A percentile compares a stretch with the other conserved stretches of the same genome.
phyloP scores from a whole-genome alignment of 768 basidiomycete genomes.

The Pulveroboletus ravenelii region DNA sequence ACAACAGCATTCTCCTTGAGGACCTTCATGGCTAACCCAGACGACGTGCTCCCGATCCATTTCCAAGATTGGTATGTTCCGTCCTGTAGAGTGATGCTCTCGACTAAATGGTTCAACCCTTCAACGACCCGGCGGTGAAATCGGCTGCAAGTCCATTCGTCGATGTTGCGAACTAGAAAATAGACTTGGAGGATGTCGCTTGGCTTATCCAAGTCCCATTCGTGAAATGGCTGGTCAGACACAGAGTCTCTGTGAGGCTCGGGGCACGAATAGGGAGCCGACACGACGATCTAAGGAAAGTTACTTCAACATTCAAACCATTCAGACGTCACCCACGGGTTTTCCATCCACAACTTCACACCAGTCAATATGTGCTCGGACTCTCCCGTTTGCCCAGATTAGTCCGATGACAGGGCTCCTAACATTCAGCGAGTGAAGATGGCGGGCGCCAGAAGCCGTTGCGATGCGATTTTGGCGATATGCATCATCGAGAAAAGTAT shows the following conservation, averaged over 20 bases:
- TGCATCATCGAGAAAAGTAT: constrained; percentile 46
- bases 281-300: constrained; percentile 39
- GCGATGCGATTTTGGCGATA: constrained; percentile 57
- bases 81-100: constrained; percentile 31
- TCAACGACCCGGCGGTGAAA: constrained; percentile 38
- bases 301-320: background rate
- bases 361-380: constrained; percentile 57
- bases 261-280: constrained; percentile 41
- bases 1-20: constrained; percentile 36
- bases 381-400: constrained; percentile 48
- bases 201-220: constrained; percentile 46
- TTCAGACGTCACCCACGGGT: constrained; percentile 29
- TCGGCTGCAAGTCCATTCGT: constrained; percentile 44
- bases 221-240: constrained; percentile 34
- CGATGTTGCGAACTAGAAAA: constrained; percentile 50
- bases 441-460: constrained; percentile 45
- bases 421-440: constrained; percentile 45
- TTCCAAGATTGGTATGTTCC: constrained; percentile 46
- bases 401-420: constrained; percentile 48
- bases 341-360: constrained; percentile 33
- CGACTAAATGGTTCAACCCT: constrained; percentile 37
- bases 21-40: constrained; percentile 13
- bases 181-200: constrained; percentile 46
- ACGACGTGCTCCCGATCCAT: constrained; percentile 34
- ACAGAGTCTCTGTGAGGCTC: constrained; percentile 12